phyloP scores from a whole-genome alignment of 2,329 filamentous ascomycete species.

The Nannizziopsis arthrosporioides region DNA sequence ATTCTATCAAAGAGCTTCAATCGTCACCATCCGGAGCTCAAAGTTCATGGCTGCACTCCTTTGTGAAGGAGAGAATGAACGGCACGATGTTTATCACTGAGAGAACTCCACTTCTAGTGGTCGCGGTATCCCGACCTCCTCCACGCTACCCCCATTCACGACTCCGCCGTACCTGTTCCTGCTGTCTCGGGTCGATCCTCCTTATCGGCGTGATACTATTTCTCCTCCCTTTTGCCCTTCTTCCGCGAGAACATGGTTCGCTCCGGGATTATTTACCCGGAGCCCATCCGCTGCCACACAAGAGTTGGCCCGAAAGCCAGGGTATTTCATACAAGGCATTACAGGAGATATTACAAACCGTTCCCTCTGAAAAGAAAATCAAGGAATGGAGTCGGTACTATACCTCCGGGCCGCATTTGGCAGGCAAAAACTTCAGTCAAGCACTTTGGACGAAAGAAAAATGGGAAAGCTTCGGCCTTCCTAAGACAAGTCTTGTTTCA shows the following conservation, averaged over 20 bases:
- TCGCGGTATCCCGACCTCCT: slow-evolving; percentile 29
- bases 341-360: slow-evolving; percentile 42
- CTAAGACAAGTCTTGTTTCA: slow-evolving; percentile 45
- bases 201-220: slow-evolving; percentile 31
- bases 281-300: slow-evolving; percentile 27
- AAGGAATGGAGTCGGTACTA: slow-evolving; percentile 70
- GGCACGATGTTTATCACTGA: slow-evolving; percentile 27
- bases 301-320: slow-evolving; percentile 31
- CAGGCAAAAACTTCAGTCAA: slow-evolving; percentile 66
- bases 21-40: background rate
- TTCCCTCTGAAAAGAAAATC: slow-evolving; percentile 44
- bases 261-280: slow-evolving; percentile 33
- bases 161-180: slow-evolving; percentile 34
- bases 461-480: slow-evolving; percentile 60
- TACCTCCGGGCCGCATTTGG: slow-evolving; percentile 61
- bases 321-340: slow-evolving; percentile 46
- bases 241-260: slow-evolving; percentile 29
- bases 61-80: slow-evolving; percentile 26
- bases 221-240: slow-evolving; percentile 29
- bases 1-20: background rate
- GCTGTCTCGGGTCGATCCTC: slow-evolving; percentile 29
- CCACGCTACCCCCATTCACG: slow-evolving; percentile 34
- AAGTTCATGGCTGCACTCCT: background rate
- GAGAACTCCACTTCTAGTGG: slow-evolving; percentile 34
- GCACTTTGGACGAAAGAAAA: slow-evolving; percentile 63